phyloP scores from a whole-genome alignment of 352 stramenopile species.

The Aphanomyces astaci region DNA sequence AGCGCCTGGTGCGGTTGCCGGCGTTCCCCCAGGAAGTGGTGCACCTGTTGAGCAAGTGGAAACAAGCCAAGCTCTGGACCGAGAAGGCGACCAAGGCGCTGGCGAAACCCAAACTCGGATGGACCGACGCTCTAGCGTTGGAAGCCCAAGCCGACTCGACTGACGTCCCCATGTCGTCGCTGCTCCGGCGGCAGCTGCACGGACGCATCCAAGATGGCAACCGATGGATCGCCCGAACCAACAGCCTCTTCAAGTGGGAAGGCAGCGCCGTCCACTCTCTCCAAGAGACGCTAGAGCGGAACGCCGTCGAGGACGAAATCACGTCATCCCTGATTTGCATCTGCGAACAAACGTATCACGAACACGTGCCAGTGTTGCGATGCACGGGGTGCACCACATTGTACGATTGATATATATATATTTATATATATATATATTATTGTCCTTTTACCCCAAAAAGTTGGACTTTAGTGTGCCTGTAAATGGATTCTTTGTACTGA shows the following conservation, averaged over 20 bases:
- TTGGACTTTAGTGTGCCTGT: no score
- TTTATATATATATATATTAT: neutral
- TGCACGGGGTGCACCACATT: conserved; percentile 43
- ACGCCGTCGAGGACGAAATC: conserved; percentile 2
- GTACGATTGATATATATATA: conserved; percentile 26
- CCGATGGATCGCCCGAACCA: conserved; percentile 47
- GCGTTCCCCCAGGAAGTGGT: conserved; percentile 46
- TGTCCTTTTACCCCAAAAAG: no score
- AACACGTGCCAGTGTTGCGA: conserved; percentile 38
- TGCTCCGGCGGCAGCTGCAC: conserved; percentile 55
- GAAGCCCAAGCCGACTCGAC: conserved; percentile 45
- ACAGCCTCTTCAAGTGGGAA: conserved; percentile 57
- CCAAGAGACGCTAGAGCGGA: neutral
- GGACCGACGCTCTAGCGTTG: conserved; percentile 31
- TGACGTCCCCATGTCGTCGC: conserved; percentile 53
- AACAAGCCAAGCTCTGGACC: conserved; percentile 5
- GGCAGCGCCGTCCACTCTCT: conserved; percentile 30
- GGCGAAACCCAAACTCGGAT: conserved; percentile 22
- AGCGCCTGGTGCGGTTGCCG: conserved; percentile 45
- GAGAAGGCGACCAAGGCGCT: conserved; percentile 19
- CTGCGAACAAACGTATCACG: conserved; percentile 56
- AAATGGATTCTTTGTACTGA: no score
- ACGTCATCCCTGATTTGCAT: conserved; percentile 35
- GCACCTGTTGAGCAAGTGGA: conserved; percentile 32
- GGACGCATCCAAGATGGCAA: conserved; percentile 54